Conservation (phyloP, 2,329 filamentous ascomycete genomes). For the Teratosphaeriaceae sp. region DNA sequence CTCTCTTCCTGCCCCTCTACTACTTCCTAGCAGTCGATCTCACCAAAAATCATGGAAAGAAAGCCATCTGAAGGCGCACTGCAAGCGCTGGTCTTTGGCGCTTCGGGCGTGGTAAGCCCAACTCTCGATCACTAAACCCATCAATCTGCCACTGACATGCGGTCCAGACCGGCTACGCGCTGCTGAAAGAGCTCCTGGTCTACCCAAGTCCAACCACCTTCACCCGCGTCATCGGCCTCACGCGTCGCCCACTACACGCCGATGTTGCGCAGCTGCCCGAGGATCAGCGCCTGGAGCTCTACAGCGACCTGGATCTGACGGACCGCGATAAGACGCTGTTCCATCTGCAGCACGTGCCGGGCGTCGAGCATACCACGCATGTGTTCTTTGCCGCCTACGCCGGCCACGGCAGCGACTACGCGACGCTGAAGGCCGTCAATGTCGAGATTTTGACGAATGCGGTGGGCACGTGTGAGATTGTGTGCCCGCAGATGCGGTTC, state of each 20-base stretch:
- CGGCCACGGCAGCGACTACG: slow-evolving; percentile 12
- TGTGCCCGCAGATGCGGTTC: slow-evolving; percentile 33
- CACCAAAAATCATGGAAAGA: too few relatives aligned
- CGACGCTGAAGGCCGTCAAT: slow-evolving; percentile 13
- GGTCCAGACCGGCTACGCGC: slow-evolving; percentile 37
- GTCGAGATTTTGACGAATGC: slow-evolving; percentile 13
- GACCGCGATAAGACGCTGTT: slow-evolving; percentile 21
- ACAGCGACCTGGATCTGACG: slow-evolving; percentile 38
- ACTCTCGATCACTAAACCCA: too few relatives aligned
- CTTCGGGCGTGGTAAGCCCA: slow-evolving; percentile 34
- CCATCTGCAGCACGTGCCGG: slow-evolving; percentile 21
- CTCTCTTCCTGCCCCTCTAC: too few relatives aligned
- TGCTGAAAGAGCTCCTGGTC: slow-evolving; percentile 41
- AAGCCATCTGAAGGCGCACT: too few relatives aligned
- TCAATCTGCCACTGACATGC: neutral
- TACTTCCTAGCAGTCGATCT: too few relatives aligned
- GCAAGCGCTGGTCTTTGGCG: slow-evolving; percentile 32
- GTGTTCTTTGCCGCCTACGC: slow-evolving; percentile 32
- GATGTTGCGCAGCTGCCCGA: slow-evolving; percentile 32
- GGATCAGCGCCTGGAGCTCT: slow-evolving; percentile 36
- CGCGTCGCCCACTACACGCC: slow-evolving; percentile 36
- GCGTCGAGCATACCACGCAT: slow-evolving; percentile 36
- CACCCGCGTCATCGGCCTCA: slow-evolving; percentile 42
- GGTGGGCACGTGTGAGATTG: slow-evolving; percentile 14
- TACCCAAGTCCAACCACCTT: slow-evolving; percentile 41